phyloP scores from a whole-genome alignment of 352 stramenopile species.

The Globisporangium middletonii region DNA sequence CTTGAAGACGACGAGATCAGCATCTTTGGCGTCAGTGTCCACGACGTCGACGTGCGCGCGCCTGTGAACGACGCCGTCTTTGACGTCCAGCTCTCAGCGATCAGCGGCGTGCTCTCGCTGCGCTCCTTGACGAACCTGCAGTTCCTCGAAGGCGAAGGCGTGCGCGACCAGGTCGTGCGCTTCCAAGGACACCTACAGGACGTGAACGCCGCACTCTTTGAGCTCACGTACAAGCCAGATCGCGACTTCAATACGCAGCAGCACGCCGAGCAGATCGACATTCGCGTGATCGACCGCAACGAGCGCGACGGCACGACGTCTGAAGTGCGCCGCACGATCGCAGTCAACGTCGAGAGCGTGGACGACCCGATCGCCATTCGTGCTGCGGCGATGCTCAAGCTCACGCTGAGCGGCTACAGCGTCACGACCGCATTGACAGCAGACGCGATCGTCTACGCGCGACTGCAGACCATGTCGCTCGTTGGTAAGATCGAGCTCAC shows the following conservation, averaged over 20 bases:
- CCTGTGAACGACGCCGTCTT: slow-evolving; percentile 32
- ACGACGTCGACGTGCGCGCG: slow-evolving; percentile 46
- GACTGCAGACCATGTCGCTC: slow-evolving; percentile 41
- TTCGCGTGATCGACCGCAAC: slow-evolving; percentile 57
- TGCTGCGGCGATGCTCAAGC: slow-evolving; percentile 23
- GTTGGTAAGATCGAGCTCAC: slow-evolving; percentile 41
- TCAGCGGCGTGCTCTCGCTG: slow-evolving; percentile 47
- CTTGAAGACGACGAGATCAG: slow-evolving; percentile 54
- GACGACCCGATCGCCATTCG: slow-evolving; percentile 39
- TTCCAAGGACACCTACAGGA: slow-evolving; percentile 46
- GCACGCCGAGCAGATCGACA: slow-evolving; percentile 49
- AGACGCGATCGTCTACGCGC: slow-evolving; percentile 25
- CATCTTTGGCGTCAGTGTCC: slow-evolving; percentile 59
- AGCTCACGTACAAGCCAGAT: slow-evolving; percentile 66
- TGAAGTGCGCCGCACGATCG: slow-evolving; percentile 32
- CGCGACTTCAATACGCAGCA: slow-evolving; percentile 67
- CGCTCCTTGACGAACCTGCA: slow-evolving; percentile 17
- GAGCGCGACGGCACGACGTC: slow-evolving; percentile 39
- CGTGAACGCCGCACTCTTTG: slow-evolving; percentile 66
- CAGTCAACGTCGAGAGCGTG: slow-evolving; percentile 34
- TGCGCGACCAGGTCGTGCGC: slow-evolving; percentile 41
- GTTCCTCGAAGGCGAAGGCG: slow-evolving; percentile 49
- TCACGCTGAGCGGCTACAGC: slow-evolving; percentile 39
- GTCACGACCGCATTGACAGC: slow-evolving; percentile 23
- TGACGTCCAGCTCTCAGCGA: slow-evolving; percentile 48